Base-by-base conservation (phyloP, 352 stramenopile species). In the Sclerospora graminicola region DNA sequence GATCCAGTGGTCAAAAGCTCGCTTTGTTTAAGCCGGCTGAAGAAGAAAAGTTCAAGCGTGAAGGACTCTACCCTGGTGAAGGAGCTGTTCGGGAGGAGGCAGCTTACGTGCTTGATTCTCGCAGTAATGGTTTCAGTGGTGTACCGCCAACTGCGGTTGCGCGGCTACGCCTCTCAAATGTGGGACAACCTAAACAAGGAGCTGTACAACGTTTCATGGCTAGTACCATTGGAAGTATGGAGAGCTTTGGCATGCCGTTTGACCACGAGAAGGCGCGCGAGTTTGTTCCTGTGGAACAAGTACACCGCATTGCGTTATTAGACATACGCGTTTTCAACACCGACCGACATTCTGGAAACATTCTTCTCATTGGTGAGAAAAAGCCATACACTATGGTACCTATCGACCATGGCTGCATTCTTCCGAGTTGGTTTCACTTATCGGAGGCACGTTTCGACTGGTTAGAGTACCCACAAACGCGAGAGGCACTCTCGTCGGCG, bases 321-420 rank as follows among this genome's bases (percentile, higher is more conserved):
- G 82, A 95, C 23, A 47, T 91, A 10, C 73, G 83, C 2, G 58
- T 93, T 21, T 89, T 90, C 57, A 94, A 95, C 45, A 88, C 73
- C 13, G 82, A 95, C 45, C 76, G 83, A 8, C 81, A 95, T 37
- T 65, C 77, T 5, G 82, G 82, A 28, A 90, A 86, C 36, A 87
- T 88, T 14, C 45, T 87, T 33, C 63, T 88, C 9, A 86, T 86
- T 14, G 74, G 73, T 4, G 78, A 88, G 18, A 82, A 72, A 45
- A 67, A 81, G 23, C 75, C 71, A 39, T 88, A 80, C 55, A 85
- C 71, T 0, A 90, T 89, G 74, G 66, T 75, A 4, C 72, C 74
- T 6, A 86, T 84, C 33, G 79, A 86, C 36, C 71, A 87, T 38
- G 79, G 79, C 6, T 88, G 71, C 49, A 84, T 85, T 39, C 56